Percentiles rank a stretch among this genome's conserved stretches.
Conservation (phyloP, 2,329 filamentous ascomycete species). For the Acarospora socialis region DNA sequence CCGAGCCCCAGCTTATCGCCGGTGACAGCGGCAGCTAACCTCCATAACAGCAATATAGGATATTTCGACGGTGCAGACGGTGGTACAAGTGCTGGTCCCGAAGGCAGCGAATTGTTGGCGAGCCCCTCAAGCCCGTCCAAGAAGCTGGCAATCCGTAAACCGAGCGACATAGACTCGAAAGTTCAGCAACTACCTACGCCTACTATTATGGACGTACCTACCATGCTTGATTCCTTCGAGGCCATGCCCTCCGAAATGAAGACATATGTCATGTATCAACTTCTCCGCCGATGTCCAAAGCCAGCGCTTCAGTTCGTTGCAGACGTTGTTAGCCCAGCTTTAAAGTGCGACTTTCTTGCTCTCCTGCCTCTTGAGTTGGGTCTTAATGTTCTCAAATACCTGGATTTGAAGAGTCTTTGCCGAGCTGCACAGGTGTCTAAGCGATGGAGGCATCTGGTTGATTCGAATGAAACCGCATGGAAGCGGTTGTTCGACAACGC, state of each 20-base stretch:
- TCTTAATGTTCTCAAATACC: slow-evolving; percentile 72
- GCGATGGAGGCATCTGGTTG: slow-evolving; percentile 79
- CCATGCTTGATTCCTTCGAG: slow-evolving; percentile 80
- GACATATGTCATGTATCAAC: slow-evolving; percentile 91
- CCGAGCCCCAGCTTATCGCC: slow-evolving; percentile 92
- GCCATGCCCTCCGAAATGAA: slow-evolving; percentile 84
- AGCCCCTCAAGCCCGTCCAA: too few relatives aligned
- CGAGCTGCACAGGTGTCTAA: slow-evolving; percentile 86
- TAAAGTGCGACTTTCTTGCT: slow-evolving; percentile 86
- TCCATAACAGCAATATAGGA: slow-evolving; percentile 25
- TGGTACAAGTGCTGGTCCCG: slow-evolving; percentile 2
- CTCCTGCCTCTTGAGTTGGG: slow-evolving; percentile 75
- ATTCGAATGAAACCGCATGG: slow-evolving; percentile 91
- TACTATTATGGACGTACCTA: slow-evolving; percentile 62
- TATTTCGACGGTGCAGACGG: slow-evolving; percentile 16
- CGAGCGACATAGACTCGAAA: slow-evolving; percentile 4
- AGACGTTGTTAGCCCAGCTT: slow-evolving; percentile 76
- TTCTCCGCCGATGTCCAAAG: slow-evolving; percentile 74
- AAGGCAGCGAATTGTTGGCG: too few relatives aligned
- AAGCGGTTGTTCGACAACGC: slow-evolving; percentile 80
- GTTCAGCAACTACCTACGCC: slow-evolving; percentile 11
- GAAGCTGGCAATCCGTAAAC: background rate
- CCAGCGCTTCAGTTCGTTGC: slow-evolving; percentile 82
- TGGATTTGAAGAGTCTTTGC: slow-evolving; percentile 76
- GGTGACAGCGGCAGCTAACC: slow-evolving; percentile 61